These are phyloP conservation scores for Adansonia digitata DNA, from an alignment of 345 rosid species.

Conservation along the genomic window DNA sequence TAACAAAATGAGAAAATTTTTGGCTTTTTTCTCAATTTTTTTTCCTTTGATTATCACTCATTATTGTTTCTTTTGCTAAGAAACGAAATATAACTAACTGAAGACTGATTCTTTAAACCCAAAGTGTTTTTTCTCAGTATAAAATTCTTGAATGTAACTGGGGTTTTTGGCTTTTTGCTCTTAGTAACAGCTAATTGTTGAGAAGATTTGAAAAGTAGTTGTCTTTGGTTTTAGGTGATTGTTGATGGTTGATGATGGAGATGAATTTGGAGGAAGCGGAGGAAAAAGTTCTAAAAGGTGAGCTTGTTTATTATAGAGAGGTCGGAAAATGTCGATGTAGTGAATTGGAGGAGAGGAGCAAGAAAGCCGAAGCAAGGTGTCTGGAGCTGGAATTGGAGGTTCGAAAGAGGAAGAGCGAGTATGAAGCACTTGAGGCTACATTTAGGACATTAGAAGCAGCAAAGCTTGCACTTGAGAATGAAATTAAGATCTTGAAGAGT, in stretches of 20 bases:
- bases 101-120: background rate
- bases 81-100: background rate
- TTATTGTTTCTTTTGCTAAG: background rate
- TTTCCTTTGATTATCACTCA: background rate
- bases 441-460: constrained; percentile 31
- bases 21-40: background rate
- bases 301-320: constrained; percentile 1
- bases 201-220: background rate
- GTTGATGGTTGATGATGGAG: constrained; percentile 2
- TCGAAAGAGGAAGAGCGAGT: constrained; percentile 23
- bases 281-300: constrained; percentile 6
- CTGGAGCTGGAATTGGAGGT: constrained; percentile 40
- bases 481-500: constrained; percentile 23
- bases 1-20: background rate
- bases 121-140: background rate
- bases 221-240: background rate
- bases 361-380: constrained; percentile 36
- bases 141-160: background rate
- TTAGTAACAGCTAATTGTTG: background rate
- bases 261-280: constrained; percentile 5
- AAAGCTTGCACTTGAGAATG: constrained; percentile 27
- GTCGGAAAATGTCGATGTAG: constrained; percentile 8
- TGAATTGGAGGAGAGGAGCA: constrained; percentile 27
- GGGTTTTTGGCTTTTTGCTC: background rate
- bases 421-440: constrained; percentile 31